Percentiles rank a stretch among this genome's conserved stretches.
phyloP scores from a whole-genome alignment of 305 asterid species.

The Ilex paraguariensis region DNA sequence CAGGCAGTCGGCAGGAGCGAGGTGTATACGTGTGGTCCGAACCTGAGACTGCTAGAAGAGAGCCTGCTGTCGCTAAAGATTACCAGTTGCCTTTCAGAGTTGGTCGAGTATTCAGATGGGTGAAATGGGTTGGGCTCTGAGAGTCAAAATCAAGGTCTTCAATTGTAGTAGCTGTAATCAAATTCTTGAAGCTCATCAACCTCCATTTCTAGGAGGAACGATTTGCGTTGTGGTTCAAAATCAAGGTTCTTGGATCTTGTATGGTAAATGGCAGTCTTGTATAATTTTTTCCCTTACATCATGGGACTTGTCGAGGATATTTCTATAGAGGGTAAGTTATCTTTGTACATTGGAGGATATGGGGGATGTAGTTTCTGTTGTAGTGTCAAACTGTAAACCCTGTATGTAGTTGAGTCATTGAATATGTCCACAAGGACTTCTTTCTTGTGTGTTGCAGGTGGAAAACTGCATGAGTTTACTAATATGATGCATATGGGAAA shows the following conservation, averaged over 20 bases:
- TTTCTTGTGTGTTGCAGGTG: too few relatives aligned
- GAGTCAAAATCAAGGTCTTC: background rate
- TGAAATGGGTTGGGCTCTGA: slow-evolving; percentile 92
- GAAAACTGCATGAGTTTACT: too few relatives aligned
- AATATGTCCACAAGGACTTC: background rate
- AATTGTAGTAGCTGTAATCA: too few relatives aligned
- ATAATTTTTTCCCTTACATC: too few relatives aligned
- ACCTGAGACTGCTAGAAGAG: slow-evolving; percentile 83
- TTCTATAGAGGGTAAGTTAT: background rate
- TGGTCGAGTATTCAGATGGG: slow-evolving; percentile 87
- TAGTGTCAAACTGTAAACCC: background rate
- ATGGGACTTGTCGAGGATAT: too few relatives aligned
- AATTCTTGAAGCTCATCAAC: too few relatives aligned
- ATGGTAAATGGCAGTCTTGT: too few relatives aligned
- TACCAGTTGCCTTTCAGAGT: slow-evolving; percentile 81
- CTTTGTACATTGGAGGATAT: background rate
- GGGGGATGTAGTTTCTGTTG: background rate
- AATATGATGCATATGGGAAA: too few relatives aligned
- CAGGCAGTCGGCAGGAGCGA: slow-evolving; percentile 91
- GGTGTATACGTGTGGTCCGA: slow-evolving; percentile 97
- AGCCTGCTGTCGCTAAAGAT: slow-evolving; percentile 83
- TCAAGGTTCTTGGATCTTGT: too few relatives aligned
- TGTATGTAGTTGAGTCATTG: slow-evolving; percentile 3
- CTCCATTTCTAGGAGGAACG: too few relatives aligned
- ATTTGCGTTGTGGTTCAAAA: too few relatives aligned